These are phyloP conservation scores for Rhodotorula sp. DNA, from an alignment of 1,284 basidiomycete species.

Conservation along the genomic window DNA sequence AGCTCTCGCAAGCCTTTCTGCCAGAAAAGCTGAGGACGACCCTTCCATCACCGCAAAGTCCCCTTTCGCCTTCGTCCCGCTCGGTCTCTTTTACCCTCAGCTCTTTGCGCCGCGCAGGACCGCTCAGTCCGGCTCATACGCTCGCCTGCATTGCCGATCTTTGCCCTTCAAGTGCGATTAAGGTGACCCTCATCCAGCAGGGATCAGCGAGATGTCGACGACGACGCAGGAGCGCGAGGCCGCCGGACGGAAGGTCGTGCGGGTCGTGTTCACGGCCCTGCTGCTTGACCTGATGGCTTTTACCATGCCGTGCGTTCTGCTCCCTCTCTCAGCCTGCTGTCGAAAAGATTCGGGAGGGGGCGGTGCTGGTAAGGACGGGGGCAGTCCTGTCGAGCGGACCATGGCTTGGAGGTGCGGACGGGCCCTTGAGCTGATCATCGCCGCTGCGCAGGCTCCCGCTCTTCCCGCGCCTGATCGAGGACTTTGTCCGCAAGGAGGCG, in stretches of 20 bases:
- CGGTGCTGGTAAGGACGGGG: not conserved
- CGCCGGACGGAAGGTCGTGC: constrained; percentile 23
- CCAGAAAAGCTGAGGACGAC: too few species aligned
- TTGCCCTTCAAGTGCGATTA: not conserved
- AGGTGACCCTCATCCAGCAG: not conserved
- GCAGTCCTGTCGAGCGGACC: too few species aligned
- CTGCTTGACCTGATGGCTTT: constrained; percentile 43
- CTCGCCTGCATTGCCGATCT: too few species aligned
- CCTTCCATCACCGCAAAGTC: too few species aligned
- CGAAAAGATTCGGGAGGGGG: not conserved
- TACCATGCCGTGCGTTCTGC: constrained; percentile 39
- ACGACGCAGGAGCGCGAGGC: not conserved
- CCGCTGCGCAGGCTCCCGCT: constrained; percentile 29
- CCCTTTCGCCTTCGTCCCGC: too few species aligned
- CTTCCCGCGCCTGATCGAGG: constrained; percentile 43
- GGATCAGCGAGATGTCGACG: not conserved
- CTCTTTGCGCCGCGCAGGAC: too few species aligned
- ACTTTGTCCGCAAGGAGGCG: constrained; percentile 35
- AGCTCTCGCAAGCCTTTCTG: too few species aligned
- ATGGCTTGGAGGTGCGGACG: too few species aligned
- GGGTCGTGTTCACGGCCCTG: constrained; percentile 40
- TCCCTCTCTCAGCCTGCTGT: not conserved
- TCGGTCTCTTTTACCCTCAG: too few species aligned
- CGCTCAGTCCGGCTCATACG: too few species aligned
- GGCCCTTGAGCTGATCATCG: too few species aligned